A percentile compares a stretch with the other conserved stretches of the same genome.
Evolutionary conservation across 2,329 filamentous ascomycete species (phyloP).

Genomic region (Gliomastix tumulicola): DNA sequence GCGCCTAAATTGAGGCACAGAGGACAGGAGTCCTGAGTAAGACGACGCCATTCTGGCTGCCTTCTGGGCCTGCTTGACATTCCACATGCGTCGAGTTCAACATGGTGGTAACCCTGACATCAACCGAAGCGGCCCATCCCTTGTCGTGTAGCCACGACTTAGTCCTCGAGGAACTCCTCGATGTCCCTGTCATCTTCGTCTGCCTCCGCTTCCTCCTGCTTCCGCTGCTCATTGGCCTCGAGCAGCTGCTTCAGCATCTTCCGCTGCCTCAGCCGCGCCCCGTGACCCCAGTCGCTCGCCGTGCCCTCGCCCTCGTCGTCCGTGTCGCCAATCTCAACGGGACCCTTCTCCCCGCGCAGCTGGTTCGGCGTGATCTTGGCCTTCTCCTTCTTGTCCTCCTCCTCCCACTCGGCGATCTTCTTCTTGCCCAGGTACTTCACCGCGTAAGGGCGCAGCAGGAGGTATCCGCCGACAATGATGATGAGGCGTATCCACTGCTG

Average conservation of each 20-base stretch:
- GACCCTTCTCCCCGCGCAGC: conserved; percentile 45
- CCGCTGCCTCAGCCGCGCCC: conserved; percentile 62
- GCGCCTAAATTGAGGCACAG: too few species aligned
- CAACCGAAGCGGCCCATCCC: too few species aligned
- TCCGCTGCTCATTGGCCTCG: conserved; percentile 53
- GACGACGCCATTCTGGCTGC: too few species aligned
- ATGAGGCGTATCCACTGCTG: conserved; percentile 62
- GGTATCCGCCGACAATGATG: conserved; percentile 65
- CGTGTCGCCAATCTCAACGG: conserved; percentile 39
- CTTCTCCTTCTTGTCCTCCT: conserved; percentile 46
- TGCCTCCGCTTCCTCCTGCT: conserved; percentile 53
- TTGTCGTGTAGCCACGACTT: too few species aligned
- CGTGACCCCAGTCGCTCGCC: conserved; percentile 60
- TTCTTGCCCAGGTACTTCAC: conserved; percentile 58
- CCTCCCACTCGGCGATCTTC: conserved; percentile 45
- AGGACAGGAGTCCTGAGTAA: too few species aligned
- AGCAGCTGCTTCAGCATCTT: conserved; percentile 59
- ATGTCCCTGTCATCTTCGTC: conserved; percentile 73
- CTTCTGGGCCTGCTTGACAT: too few species aligned
- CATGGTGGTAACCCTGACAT: too few species aligned
- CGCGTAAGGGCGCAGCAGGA: conserved; percentile 67
- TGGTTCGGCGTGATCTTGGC: conserved; percentile 58
- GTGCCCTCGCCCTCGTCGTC: conserved; percentile 38
- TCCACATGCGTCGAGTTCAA: too few species aligned
- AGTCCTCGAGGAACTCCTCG: conserved; percentile 60